A percentile compares a stretch with the other conserved stretches of the same genome.
These are phyloP conservation scores for Tylopilus plumbeoviolaceoides DNA, from an alignment of 768 basidiomycete genomes.

Conservation along the genomic window DNA sequence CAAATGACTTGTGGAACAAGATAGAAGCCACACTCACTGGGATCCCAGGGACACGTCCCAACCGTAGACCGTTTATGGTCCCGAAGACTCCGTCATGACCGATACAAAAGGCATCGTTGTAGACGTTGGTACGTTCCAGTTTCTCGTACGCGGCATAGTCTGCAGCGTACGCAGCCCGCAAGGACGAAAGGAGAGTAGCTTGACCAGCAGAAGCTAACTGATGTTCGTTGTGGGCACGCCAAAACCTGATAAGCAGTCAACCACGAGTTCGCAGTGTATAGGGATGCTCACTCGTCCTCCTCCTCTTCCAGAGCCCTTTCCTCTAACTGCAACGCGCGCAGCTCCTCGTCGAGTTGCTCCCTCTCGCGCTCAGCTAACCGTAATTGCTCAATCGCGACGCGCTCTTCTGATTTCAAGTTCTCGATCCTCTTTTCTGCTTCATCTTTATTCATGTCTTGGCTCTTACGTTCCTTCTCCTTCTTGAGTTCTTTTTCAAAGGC, in stretches of 20 bases:
- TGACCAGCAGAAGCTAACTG: constrained; percentile 62
- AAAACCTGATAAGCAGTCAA: constrained; percentile 54
- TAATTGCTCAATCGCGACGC: constrained; percentile 66
- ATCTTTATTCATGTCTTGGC: constrained; percentile 54
- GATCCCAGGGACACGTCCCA: constrained; percentile 82
- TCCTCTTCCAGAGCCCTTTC: constrained; percentile 77
- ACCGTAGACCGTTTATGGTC: constrained; percentile 93
- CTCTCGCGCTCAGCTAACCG: constrained; percentile 74
- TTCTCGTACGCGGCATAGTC: constrained; percentile 77
- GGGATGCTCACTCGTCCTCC: constrained; percentile 67
- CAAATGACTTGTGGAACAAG: constrained; percentile 9
- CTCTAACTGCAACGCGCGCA: constrained; percentile 66
- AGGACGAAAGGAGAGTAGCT: constrained; percentile 60
- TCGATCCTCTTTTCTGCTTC: constrained; percentile 73
- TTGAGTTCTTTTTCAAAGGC: constrained; percentile 87
- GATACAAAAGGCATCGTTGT: constrained; percentile 94
- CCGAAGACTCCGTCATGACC: constrained; percentile 94
- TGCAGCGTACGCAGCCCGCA: constrained; percentile 74
- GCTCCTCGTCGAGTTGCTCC: constrained; percentile 68
- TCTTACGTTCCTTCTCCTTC: constrained; percentile 74
- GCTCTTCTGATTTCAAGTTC: constrained; percentile 65
- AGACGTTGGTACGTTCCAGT: constrained; percentile 88
- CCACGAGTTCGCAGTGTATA: background rate
- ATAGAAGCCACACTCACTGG: constrained; percentile 47
- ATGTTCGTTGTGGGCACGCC: constrained; percentile 75